Evolutionary conservation across 257 asterid genomes (phyloP).

Genomic region (Jacaranda copaia): DNA sequence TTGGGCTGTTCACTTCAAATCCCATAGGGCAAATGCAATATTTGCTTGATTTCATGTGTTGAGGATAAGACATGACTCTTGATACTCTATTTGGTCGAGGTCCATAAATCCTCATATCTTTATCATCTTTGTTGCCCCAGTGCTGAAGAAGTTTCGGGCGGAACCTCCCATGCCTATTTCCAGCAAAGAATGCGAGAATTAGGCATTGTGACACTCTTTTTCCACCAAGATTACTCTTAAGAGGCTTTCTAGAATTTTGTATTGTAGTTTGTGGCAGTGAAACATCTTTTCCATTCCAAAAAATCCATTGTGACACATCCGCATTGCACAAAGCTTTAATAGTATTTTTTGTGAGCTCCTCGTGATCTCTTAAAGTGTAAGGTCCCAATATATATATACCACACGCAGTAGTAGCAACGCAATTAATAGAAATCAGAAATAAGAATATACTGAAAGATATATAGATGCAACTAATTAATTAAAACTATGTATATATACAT

Average conservation of each 20-base stretch:
- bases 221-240: constrained; percentile 69
- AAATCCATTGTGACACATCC: constrained; percentile 76
- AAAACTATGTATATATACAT: constrained; percentile 1
- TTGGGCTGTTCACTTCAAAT: constrained; percentile 89
- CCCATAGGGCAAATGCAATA: constrained; percentile 97
- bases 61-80: constrained; percentile 63
- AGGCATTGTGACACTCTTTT: constrained; percentile 81
- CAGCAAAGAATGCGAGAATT: constrained; percentile 91
- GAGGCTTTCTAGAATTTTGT: constrained; percentile 70
- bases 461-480: no score
- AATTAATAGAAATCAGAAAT: constrained; percentile 22
- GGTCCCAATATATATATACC: constrained; percentile 85
- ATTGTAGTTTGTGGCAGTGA: constrained; percentile 87
- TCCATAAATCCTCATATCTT: constrained; percentile 76
- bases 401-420: neutral
- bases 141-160: constrained; percentile 77
- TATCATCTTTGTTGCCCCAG: constrained; percentile 77
- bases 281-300: constrained; percentile 65
- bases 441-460: no score
- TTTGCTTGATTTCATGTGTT: constrained; percentile 92
- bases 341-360: constrained; percentile 67
- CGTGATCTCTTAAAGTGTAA: constrained; percentile 66
- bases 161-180: constrained; percentile 81
- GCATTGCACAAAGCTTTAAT: constrained; percentile 91
- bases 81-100: constrained; percentile 67